These are phyloP conservation scores for Dothiorella sarmentorum DNA, from an alignment of 2,329 filamentous ascomycete genomes.

Conservation along the genomic window DNA sequence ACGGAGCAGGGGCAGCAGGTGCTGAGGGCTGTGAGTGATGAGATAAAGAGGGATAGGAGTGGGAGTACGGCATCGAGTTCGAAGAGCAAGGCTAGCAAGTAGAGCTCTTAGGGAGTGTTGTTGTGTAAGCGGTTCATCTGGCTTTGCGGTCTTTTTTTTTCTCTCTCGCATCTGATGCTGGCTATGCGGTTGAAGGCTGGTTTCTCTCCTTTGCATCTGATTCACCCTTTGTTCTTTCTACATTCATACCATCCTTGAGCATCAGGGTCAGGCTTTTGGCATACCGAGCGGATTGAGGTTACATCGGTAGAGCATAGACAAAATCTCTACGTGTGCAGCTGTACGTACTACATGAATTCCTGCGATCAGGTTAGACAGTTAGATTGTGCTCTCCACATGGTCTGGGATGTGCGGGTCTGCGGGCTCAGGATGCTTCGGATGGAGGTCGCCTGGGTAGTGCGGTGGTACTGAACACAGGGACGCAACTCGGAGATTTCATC, in stretches of 20 bases:
- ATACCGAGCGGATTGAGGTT: neutral
- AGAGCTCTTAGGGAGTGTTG: neutral
- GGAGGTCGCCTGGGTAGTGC: neutral
- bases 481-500: neutral
- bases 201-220: neutral
- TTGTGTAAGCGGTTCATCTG: neutral
- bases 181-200: neutral
- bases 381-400: slow-evolving; percentile 1
- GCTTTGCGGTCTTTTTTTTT: neutral
- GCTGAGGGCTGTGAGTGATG: slow-evolving; percentile 31
- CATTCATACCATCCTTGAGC: slow-evolving; percentile 1
- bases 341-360: neutral
- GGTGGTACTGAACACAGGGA: neutral
- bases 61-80: slow-evolving; percentile 20
- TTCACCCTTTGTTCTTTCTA: neutral
- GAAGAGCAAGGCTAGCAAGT: slow-evolving; percentile 13
- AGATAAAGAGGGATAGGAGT: slow-evolving; percentile 25
- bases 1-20: slow-evolving; percentile 34
- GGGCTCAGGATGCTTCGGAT: neutral
- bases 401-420: neutral
- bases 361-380: neutral
- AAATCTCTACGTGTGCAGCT: neutral
- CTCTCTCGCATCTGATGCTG: neutral
- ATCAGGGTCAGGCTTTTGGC: neutral
- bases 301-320: slow-evolving; percentile 1